Evolutionary conservation across 2,329 filamentous ascomycete species (phyloP), one percentile per base, ranked within the genome.

Genomic region (Penicillium sp.): DNA sequence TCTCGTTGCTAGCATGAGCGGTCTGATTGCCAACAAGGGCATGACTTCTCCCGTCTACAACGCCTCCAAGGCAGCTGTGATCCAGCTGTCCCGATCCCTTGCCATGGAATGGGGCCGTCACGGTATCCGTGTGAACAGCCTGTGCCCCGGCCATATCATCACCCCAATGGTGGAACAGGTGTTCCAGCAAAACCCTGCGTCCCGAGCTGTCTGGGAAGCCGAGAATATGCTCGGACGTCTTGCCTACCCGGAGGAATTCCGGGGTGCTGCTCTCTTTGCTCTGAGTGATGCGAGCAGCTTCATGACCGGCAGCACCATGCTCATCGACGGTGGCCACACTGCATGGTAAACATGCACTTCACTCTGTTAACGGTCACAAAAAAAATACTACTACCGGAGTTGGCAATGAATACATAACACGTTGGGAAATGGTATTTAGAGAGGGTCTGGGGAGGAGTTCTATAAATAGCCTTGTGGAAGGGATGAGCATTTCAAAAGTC

Each of bases 131-230:
- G 77, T 80, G 10, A 80, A 80, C 56, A 74, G 71, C 19, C 58
- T 79, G 21, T 76, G 72, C 53, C 76, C 76, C 1, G 77, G 76
- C 0, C 76, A 80, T 52, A 77, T 79, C 39, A 67, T 78, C 22
- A 80, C 77, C 1, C 81, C 84, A 21, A 95, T 95, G 89, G 87
- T 91, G 1, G 80, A 87, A 64, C 78, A 80, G 51, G 78, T 95
- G 28, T 93, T 95, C 62, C 77, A 82, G 56, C 77, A 85, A 56
- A 86, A 80, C 57, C 88, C 88, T 0, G 85, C 89, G 61, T 59
- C 69, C 5, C 59, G 62, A 24, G 64, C 64, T 10, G 62, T 64
- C 6, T 75, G 72, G 72, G 70, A 73, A 51, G 60, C 62, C 0
- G 70, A 74, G 60, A 75, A 74, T 52, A 74, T 82, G 61, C 68